Conservation (phyloP, 805 yeast species). For the Myxozyma neotropica region DNA sequence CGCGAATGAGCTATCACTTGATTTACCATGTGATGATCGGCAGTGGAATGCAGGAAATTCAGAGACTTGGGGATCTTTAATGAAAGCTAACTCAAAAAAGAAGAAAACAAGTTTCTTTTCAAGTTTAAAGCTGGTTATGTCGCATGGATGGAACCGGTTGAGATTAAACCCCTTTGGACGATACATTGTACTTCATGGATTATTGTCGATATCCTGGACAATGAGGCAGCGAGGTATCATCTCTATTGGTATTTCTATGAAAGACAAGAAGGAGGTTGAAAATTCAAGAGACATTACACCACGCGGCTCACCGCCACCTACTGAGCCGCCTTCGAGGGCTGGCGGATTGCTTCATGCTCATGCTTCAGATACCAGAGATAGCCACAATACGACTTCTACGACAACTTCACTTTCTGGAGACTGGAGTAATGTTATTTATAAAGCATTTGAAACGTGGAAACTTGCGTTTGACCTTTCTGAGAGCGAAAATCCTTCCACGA, state of each 20-base stretch:
- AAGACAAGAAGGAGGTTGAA: constrained; percentile 20
- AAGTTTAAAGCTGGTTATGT: constrained; percentile 28
- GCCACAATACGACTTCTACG: background rate
- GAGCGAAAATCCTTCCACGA: constrained; percentile 25
- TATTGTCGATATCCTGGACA: constrained; percentile 43
- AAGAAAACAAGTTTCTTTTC: constrained; percentile 17
- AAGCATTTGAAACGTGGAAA: constrained; percentile 32
- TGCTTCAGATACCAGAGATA: background rate
- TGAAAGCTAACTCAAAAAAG: constrained; percentile 7
- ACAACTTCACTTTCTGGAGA: constrained; percentile 30
- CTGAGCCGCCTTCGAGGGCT: background rate
- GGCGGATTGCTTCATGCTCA: background rate
- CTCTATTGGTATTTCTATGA: constrained; percentile 19
- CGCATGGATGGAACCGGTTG: constrained; percentile 29
- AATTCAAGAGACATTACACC: background rate
- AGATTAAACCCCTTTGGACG: constrained; percentile 42
- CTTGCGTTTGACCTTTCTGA: constrained; percentile 30
- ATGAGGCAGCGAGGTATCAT: constrained; percentile 41
- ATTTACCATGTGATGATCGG: constrained; percentile 50
- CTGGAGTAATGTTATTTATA: constrained; percentile 38
- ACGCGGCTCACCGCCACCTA: background rate
- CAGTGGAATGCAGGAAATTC: constrained; percentile 47
- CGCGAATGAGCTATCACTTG: constrained; percentile 50
- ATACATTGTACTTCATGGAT: constrained; percentile 45
- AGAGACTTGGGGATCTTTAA: constrained; percentile 17